Base-by-base conservation (phyloP, 306 rosid genomes). In the Alnus glutinosa region DNA sequence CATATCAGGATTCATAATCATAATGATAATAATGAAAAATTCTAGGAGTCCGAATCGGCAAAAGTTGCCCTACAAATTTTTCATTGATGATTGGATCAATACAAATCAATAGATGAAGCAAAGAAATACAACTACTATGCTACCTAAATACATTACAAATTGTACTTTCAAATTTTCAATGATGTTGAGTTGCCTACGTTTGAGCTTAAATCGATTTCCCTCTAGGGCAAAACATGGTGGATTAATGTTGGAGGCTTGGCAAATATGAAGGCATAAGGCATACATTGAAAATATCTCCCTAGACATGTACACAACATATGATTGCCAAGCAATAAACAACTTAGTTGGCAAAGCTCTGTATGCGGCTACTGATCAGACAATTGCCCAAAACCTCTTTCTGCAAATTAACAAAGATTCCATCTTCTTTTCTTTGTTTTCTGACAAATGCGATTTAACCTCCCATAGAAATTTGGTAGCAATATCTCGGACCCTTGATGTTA, bases 351-450 rank as follows among this genome's bases (percentile, higher is more conserved):
- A 55, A 23, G 52, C 55, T 55, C 39, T 4, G 1, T 58, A 36
- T 59, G 49, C 50, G 14, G 70, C 51, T 49, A 68, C 79, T 23
- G 28, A 23, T 89, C 86, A 85, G 68, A 82, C 57, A 28, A 90
- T 85, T 61, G 96, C 97, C 98, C 98, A 95, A 80, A 95, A 95
- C 87, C 82, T 91, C 90, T 95, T 95, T 84, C 97, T 88, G 77
- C 96, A 92, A 52, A 91, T 77, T 76, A 95, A 76, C 77, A 95
- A 91, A 3, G 89, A 77, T 85, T 92, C 97, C 74, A 49, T 73
- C 79, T 83, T 89, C 86, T 89, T 95, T 78, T 90, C 92, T 89
- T 83, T 86, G 77, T 83, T 90, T 80, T 90, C 93, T 71, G 89
- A 85, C 78, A 16, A 48, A 77, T 90, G 89, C 4, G 82, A 85